phyloP scores from a whole-genome alignment of 176 grass and related monocot species.

The Canna indica region DNA sequence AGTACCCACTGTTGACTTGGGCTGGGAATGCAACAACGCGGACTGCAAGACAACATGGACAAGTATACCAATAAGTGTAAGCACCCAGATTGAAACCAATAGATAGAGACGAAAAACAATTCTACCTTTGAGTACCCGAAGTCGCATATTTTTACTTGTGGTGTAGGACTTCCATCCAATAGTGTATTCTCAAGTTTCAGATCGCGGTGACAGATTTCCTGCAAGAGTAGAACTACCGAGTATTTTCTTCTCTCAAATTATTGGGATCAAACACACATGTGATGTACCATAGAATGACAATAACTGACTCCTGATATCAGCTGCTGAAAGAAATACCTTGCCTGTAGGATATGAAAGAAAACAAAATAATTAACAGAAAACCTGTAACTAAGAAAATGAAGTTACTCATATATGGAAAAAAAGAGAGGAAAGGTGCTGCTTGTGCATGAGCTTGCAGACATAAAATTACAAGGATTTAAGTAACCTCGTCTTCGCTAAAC shows the following conservation, averaged over 20 bases:
- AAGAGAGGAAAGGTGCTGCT: background rate
- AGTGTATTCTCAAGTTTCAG: constrained; percentile 98
- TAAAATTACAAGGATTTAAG: constrained; percentile 7
- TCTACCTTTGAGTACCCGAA: constrained; percentile 94
- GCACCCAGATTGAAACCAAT: background rate
- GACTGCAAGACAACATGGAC: constrained; percentile 44
- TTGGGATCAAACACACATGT: background rate
- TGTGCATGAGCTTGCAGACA: background rate
- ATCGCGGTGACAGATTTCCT: constrained; percentile 98
- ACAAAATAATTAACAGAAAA: background rate
- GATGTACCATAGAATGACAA: constrained; percentile 74
- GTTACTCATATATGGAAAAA: background rate
- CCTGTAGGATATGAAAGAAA: constrained; percentile 29
- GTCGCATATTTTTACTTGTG: constrained; percentile 85
- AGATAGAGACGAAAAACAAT: background rate
- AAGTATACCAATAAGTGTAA: background rate
- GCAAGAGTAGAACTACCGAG: constrained; percentile 5
- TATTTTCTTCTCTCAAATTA: background rate
- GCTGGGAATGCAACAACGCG: constrained; percentile 78
- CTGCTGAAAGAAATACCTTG: constrained; percentile 91
- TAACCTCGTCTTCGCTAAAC: constrained; percentile 94
- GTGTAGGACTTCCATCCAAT: constrained; percentile 80
- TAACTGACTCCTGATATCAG: constrained; percentile 91
- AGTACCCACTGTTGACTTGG: constrained; percentile 96
- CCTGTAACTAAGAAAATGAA: background rate